phyloP scores from a whole-genome alignment of 1,139 yeast genomes.

The Candida pseudoviswanathii region DNA sequence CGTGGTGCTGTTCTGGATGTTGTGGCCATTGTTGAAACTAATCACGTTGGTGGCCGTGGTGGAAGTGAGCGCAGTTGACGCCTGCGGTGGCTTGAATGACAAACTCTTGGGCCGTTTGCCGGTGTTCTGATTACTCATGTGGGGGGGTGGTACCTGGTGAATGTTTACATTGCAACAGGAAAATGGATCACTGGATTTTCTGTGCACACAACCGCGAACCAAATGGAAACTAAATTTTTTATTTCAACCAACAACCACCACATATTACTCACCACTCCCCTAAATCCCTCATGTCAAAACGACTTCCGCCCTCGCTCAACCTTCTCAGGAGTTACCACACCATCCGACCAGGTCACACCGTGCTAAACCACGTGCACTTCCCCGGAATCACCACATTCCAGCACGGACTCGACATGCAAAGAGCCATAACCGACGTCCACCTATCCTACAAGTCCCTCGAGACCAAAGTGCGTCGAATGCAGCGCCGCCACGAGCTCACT shows the following conservation, averaged over 20 bases:
- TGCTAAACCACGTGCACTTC: conserved; percentile 65
- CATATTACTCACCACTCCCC: not conserved
- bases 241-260: not conserved
- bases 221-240: not conserved
- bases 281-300: no score
- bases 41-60: conserved; percentile 13
- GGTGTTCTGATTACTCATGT: not conserved
- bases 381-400: conserved; percentile 55
- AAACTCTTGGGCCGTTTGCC: conserved; percentile 1
- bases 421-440: conserved; percentile 58
- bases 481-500: conserved; percentile 19
- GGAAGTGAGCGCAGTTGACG: conserved; percentile 17
- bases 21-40: conserved; percentile 6
- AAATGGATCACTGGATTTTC: no score
- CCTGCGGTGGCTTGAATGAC: not conserved
- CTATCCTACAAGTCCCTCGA: conserved; percentile 63
- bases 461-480: conserved; percentile 28
- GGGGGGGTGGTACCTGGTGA: no score
- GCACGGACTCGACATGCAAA: conserved; percentile 66
- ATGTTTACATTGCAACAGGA: no score
- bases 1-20: conserved; percentile 1
- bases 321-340: not conserved
- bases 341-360: conserved; percentile 35
- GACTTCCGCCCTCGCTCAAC: no score
- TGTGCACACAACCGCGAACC: no score